Conservation (phyloP, 1,139 yeast genomes). For the Ogataea hybrid region DNA sequence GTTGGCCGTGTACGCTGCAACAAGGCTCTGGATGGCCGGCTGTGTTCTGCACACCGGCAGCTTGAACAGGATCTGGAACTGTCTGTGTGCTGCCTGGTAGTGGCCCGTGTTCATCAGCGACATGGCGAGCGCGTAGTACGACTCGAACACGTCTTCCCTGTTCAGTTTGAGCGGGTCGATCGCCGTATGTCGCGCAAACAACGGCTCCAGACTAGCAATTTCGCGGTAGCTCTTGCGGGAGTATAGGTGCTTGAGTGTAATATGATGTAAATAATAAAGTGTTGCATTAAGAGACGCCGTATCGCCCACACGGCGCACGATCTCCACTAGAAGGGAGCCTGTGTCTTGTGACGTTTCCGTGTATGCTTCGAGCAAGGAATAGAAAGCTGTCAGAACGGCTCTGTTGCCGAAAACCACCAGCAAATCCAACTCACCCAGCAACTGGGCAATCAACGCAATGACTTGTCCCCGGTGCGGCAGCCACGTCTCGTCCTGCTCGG, state of each 20-base stretch:
- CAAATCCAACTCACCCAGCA: background rate
- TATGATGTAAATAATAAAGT: slow-evolving; percentile 19
- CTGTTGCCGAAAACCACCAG: slow-evolving; percentile 1
- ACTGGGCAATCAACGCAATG: background rate
- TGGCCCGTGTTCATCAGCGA: slow-evolving; percentile 14
- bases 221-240: slow-evolving; percentile 4
- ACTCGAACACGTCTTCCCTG: slow-evolving; percentile 7
- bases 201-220: slow-evolving; percentile 9
- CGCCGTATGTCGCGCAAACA: background rate
- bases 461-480: background rate
- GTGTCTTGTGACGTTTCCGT: slow-evolving; percentile 1
- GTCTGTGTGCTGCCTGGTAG: slow-evolving; percentile 14
- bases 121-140: slow-evolving; percentile 13
- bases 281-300: slow-evolving; percentile 3
- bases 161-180: slow-evolving; percentile 14
- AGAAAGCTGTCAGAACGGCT: slow-evolving; percentile 9
- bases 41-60: slow-evolving; percentile 12
- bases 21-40: slow-evolving; percentile 6
- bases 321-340: background rate
- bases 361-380: slow-evolving; percentile 6
- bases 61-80: slow-evolving; percentile 20
- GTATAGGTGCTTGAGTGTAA: slow-evolving; percentile 15
- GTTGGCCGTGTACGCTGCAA: slow-evolving; percentile 18
- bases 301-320: background rate
- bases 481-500: background rate